These are phyloP conservation scores for Arabidopsis hybrid DNA, from an alignment of 441 rosid genomes.

Conservation along the genomic window DNA sequence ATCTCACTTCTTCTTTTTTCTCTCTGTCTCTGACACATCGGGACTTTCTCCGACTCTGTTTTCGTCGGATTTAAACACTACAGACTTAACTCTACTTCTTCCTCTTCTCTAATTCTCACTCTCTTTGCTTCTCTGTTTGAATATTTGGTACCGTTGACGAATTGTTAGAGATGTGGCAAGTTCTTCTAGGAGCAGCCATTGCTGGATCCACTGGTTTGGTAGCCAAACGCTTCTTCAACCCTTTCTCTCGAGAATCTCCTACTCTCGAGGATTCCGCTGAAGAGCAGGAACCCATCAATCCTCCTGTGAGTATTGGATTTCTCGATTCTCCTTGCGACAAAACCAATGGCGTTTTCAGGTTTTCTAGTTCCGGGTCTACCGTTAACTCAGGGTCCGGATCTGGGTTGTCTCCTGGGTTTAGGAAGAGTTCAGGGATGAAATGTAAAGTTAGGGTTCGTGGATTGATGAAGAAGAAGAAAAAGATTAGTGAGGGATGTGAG, in stretches of 20 bases:
- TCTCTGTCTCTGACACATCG: slow-evolving; percentile 21
- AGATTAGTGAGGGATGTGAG: slow-evolving; percentile 2
- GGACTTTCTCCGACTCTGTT: slow-evolving; percentile 35
- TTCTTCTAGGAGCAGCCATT: slow-evolving; percentile 70
- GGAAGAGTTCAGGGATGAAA: slow-evolving; percentile 45
- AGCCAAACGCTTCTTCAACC: slow-evolving; percentile 60
- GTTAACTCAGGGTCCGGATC: slow-evolving; percentile 41
- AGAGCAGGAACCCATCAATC: slow-evolving; percentile 37
- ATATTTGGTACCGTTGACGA: not conserved
- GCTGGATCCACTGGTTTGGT: slow-evolving; percentile 81
- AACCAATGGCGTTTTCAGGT: slow-evolving; percentile 65
- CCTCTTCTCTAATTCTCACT: slow-evolving; percentile 24
- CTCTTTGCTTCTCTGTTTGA: not conserved
- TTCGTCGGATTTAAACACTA: slow-evolving; percentile 21
- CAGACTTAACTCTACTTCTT: slow-evolving; percentile 10
- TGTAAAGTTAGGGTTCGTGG: slow-evolving; percentile 41
- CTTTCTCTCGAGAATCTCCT: slow-evolving; percentile 38
- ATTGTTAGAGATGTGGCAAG: slow-evolving; percentile 69
- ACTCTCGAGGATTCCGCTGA: slow-evolving; percentile 5
- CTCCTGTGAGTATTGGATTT: slow-evolving; percentile 33
- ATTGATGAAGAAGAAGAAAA: slow-evolving; percentile 40
- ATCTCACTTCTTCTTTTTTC: slow-evolving; percentile 30
- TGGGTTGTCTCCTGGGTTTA: slow-evolving; percentile 38
- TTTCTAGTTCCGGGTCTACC: slow-evolving; percentile 67
- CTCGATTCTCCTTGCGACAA: slow-evolving; percentile 45